Evolutionary conservation across 1,284 basidiomycete species (phyloP).

Genomic region (Sanguinoderma infundibulare): DNA sequence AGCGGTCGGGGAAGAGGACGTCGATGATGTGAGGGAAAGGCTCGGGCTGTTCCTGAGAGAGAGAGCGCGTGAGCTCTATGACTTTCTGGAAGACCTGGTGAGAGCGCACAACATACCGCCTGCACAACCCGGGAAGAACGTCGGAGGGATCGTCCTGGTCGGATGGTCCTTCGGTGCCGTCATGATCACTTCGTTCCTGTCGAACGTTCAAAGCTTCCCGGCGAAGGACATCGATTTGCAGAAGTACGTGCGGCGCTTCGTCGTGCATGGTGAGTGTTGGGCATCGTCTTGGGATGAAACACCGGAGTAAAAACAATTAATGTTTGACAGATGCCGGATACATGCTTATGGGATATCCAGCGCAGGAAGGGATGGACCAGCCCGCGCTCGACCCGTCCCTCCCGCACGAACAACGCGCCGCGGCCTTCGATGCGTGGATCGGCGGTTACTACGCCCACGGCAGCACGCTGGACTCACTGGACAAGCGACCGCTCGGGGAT

Average conservation of each 20-base stretch:
- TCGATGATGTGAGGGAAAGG: not conserved
- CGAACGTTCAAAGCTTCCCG: slow-evolving; percentile 24
- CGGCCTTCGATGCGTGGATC: slow-evolving; percentile 3
- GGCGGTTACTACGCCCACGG: slow-evolving; percentile 11
- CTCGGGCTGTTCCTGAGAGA: slow-evolving; percentile 12
- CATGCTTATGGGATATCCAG: not conserved
- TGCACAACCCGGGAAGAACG: not conserved
- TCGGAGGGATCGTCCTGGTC: slow-evolving; percentile 7
- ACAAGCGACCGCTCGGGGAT: not conserved
- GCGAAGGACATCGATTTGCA: slow-evolving; percentile 13
- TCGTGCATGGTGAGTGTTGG: slow-evolving; percentile 27
- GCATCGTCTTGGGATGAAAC: not conserved
- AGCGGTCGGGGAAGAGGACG: not conserved
- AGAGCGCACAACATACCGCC: slow-evolving; percentile 22
- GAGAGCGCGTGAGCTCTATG: slow-evolving; percentile 26
- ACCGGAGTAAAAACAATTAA: not conserved
- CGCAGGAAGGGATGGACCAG: not conserved
- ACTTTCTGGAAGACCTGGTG: slow-evolving; percentile 30
- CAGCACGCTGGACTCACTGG: not conserved
- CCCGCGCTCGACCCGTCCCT: not conserved
- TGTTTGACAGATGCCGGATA: not conserved
- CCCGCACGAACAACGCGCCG: not conserved
- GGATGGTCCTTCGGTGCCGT: slow-evolving; percentile 12
- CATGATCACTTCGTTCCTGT: slow-evolving; percentile 23
- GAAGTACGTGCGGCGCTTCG: slow-evolving; percentile 28